Evolutionary conservation across 352 stramenopile species (phyloP), one percentile per base, ranked within the genome.

Genomic region (Pythium sp.): DNA sequence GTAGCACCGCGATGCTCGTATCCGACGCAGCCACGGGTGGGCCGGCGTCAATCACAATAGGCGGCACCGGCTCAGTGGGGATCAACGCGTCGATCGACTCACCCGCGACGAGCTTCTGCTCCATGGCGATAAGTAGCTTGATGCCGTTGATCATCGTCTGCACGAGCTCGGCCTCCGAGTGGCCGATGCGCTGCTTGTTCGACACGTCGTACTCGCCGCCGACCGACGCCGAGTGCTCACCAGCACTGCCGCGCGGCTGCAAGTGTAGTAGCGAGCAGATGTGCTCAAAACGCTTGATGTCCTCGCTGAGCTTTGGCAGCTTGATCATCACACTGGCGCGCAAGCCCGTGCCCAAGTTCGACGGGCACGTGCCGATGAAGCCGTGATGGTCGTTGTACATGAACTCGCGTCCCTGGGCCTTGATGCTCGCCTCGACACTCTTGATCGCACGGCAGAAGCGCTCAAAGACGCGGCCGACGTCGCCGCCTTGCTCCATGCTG

Each of bases 161-260:
- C 67, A 97, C 90, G 71, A 97, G 90, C 66, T 97, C 89, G 1
- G 78, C 87, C 72, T 97, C 91, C 55, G 92, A 96, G 72, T 97
- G 91, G 64, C 88, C 91, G 60, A 97, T 90, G 58, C 89, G 85
- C 58, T 89, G 80, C 69, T 91, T 94, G 72, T 94, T 94, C 20
- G 89, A 97, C 38, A 97, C 91, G 58, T 97, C 89, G 57, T 93
- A 90, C 67, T 92, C 93, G 20, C 87, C 88, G 51, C 92, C 88
- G 38, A 89, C 90, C 47, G 92, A 95, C 9, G 87, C 86, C 62
- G 90, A 96, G 76, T 97, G 90, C 67, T 97, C 90, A 24, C 90
- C 89, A 6, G 88, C 89, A 3, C 72, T 86, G 26, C 90, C 89
- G 60, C 90, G 78, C 1, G 92, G 89, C 67, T 87, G 87, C 65